These are phyloP conservation scores for Biscogniauxia mediterranea DNA, from an alignment of 2,329 filamentous ascomycete species.

Conservation along the genomic window DNA sequence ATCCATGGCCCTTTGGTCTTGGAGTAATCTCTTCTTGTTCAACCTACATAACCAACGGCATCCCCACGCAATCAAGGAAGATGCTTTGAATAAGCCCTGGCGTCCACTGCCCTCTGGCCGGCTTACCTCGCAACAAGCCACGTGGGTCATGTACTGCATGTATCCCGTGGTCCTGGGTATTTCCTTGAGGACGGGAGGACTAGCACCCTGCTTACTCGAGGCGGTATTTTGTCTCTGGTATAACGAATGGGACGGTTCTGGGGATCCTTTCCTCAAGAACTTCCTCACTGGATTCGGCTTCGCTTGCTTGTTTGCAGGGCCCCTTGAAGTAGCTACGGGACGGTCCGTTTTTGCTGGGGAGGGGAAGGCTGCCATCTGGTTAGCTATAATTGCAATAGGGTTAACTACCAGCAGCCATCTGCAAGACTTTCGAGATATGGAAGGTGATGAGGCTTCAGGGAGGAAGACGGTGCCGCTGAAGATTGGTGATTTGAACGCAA, in stretches of 20 bases:
- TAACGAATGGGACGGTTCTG: slow-evolving; percentile 9
- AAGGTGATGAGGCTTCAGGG: slow-evolving; percentile 9
- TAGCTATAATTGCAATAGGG: slow-evolving; percentile 2
- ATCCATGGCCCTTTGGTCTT: slow-evolving; percentile 10
- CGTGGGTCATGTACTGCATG: slow-evolving; percentile 3
- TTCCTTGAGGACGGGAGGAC: slow-evolving; percentile 1
- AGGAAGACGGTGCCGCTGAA: slow-evolving; percentile 11
- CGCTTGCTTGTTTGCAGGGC: slow-evolving; percentile 11
- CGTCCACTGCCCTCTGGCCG: slow-evolving; percentile 11
- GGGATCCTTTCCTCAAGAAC: slow-evolving; percentile 9
- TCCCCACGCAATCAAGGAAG: slow-evolving; percentile 6
- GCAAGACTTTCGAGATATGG: slow-evolving; percentile 15
- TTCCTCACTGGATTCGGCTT: slow-evolving; percentile 12
- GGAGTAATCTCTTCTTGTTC: slow-evolving; percentile 17
- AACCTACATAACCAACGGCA: slow-evolving; percentile 17
- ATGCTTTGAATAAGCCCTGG: slow-evolving; percentile 21
- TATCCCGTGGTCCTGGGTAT: background rate
- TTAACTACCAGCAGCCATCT: slow-evolving; percentile 6
- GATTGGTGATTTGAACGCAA: slow-evolving; percentile 8
- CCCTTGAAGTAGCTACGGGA: slow-evolving; percentile 11
- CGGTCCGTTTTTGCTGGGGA: slow-evolving; percentile 7
- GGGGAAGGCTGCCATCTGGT: slow-evolving; percentile 2
- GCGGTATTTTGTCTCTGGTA: slow-evolving; percentile 11
- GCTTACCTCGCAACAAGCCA: slow-evolving; percentile 9
- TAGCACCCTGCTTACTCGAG: slow-evolving; percentile 9